Base-by-base conservation (phyloP, 2,329 filamentous ascomycete genomes). In the Penicillium sclerotiorum region DNA sequence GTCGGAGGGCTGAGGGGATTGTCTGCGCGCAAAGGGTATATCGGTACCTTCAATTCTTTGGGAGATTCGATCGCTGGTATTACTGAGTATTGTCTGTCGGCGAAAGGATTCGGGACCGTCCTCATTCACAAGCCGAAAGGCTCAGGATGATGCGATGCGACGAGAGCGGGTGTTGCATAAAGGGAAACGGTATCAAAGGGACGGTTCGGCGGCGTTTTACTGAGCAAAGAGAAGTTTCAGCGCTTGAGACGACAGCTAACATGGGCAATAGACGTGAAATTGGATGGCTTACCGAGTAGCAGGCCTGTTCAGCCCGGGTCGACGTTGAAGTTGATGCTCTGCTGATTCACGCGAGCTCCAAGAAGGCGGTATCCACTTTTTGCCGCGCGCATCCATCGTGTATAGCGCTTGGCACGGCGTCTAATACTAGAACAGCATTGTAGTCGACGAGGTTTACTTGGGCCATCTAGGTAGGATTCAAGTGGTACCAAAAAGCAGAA, bases 261-360 rank as follows among this genome's bases (percentile, higher is more conserved):
- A 15, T 9, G 11, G 12, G 15, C 17, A 36, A 23, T 23, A 7
- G 8, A 8, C 37, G 9, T 20, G 18, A 23, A 33, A 33, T 13
- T 13, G 17, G 13, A 9, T 23, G 17, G 32, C 33, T 13, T 42
- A 49, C 37, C 23, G n/a, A 21, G 21, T 37, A 23, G 38, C 40
- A 37, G 23, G 37, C 41, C 23, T 49, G 23, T 44, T 8, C 13
- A 28, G 25, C 6, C 17, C 5, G 40, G 30, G 18, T 36, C 17
- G 41, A 28, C 38, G 36, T 25, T 49, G 21, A 20, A 38, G 28
- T 45, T 32, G 45, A 50, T 46, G 49, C 43, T 45, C 28, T 33
- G 41, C 42, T 41, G 42, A 44, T 49, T 49, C 45, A 45, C 46
- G 45, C 47, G 53, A 56, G 52, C 55, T 54, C 33, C 44, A 28